phyloP scores from a whole-genome alignment of 441 rosid genomes.

The Theobroma grandiflorum region DNA sequence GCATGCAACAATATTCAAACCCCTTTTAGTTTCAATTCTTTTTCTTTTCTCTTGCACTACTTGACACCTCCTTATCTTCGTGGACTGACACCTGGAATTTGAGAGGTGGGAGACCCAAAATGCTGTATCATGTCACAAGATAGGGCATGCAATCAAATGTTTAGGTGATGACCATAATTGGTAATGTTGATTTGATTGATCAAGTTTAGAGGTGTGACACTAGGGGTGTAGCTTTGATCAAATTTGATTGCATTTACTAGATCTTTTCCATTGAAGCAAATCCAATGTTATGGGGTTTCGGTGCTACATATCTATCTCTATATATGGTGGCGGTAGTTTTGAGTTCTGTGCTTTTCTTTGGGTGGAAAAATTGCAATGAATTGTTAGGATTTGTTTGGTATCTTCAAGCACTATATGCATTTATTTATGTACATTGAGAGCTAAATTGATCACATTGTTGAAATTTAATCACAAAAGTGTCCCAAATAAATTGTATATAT shows the following conservation, averaged over 20 bases:
- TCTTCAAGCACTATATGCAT: background rate
- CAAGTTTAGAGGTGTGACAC: background rate
- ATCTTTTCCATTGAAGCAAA: background rate
- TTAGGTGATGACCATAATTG: background rate
- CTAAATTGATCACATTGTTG: too few relatives aligned
- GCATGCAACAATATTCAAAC: background rate
- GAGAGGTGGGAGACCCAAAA: slow-evolving; percentile 9
- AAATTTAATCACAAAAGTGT: too few relatives aligned
- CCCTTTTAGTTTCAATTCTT: background rate
- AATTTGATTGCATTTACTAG: background rate
- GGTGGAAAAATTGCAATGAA: background rate
- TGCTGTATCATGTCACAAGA: background rate
- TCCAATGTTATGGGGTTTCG: slow-evolving; percentile 8
- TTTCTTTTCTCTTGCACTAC: background rate
- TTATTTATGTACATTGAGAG: background rate
- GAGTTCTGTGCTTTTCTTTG: background rate
- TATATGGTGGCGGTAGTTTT: background rate
- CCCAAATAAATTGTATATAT: too few relatives aligned
- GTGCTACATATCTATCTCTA: background rate
- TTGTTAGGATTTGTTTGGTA: background rate
- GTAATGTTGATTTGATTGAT: background rate
- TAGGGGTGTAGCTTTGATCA: background rate
- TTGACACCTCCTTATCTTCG: slow-evolving; percentile 26
- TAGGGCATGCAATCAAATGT: background rate
- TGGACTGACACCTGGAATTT: slow-evolving; percentile 33